Conservation (phyloP, 169 alveolate genomes). For the Blepharisma undulans region DNA sequence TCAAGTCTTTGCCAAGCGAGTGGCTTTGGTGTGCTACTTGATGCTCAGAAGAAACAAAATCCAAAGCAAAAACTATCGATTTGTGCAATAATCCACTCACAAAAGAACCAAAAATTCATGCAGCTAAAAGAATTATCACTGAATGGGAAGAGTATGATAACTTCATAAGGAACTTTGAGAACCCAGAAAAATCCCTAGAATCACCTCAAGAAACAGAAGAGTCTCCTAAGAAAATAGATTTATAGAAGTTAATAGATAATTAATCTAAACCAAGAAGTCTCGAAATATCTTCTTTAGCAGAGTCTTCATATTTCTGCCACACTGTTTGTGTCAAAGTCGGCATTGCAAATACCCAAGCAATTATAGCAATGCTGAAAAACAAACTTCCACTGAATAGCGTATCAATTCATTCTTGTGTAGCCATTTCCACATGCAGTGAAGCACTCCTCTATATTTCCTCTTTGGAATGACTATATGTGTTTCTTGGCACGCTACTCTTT, state of each 20-base stretch:
- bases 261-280: background rate
- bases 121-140: constrained; percentile 50
- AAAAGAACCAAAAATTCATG: constrained; percentile 56
- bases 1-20: constrained; percentile 61
- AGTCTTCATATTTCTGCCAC: constrained; percentile 19
- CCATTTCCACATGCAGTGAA: background rate
- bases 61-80: constrained; percentile 74
- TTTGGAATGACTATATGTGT: background rate
- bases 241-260: background rate
- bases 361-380: background rate
- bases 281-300: background rate
- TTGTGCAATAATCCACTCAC: constrained; percentile 78
- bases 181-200: background rate
- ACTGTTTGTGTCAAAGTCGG: constrained; percentile 14
- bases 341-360: constrained; percentile 20
- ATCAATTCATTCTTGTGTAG: background rate
- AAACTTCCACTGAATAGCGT: background rate
- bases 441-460: background rate
- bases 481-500: constrained; percentile 19
- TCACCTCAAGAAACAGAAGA: background rate
- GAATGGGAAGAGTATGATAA: constrained; percentile 51
- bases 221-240: background rate
- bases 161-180: background rate
- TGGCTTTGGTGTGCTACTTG: constrained; percentile 86
- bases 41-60: constrained; percentile 58